These are phyloP conservation scores for Podospora comata DNA, from an alignment of 495 filamentous ascomycete species.

Conservation along the genomic window DNA sequence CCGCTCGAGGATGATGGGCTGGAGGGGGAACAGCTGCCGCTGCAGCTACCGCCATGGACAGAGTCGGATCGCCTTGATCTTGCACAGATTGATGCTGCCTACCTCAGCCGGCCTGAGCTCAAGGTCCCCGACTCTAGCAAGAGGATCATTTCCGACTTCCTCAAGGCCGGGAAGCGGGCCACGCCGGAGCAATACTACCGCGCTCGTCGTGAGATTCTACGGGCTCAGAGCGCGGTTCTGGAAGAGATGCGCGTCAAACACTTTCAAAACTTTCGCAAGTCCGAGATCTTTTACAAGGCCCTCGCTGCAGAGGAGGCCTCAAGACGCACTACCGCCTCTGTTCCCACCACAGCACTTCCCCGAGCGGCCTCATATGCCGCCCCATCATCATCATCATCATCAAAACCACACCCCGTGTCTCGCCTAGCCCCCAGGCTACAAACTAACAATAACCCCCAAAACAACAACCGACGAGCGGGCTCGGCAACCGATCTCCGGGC, in stretches of 20 bases:
- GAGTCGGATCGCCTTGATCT: conserved; percentile 83
- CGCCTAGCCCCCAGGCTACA: conserved; percentile 40
- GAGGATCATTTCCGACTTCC: conserved; percentile 67
- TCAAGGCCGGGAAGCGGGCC: conserved; percentile 71
- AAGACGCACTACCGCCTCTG: conserved; percentile 33
- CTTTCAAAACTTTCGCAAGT: conserved; percentile 83
- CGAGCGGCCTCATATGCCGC: conserved; percentile 32
- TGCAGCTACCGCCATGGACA: conserved; percentile 68
- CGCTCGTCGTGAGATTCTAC: conserved; percentile 76
- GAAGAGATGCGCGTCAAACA: conserved; percentile 77
- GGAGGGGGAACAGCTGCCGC: conserved; percentile 61
- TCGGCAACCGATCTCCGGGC: conserved; percentile 46
- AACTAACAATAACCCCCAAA: conserved; percentile 10
- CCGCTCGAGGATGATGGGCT: conserved; percentile 84
- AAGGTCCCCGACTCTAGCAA: conserved; percentile 68
- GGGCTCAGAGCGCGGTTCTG: conserved; percentile 76
- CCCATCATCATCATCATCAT: conserved; percentile 16
- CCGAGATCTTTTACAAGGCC: conserved; percentile 93
- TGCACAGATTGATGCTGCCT: conserved; percentile 83
- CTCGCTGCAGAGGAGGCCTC: conserved; percentile 82
- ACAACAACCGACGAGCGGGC: conserved; percentile 37
- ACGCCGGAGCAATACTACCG: conserved; percentile 76
- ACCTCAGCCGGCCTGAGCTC: conserved; percentile 77
- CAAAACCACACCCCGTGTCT: conserved; percentile 40
- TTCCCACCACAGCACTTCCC: conserved; percentile 30